Percentiles rank a stretch among this genome's conserved stretches.
Conservation (phyloP, 345 rosid genomes). For the Rhizophora apiculata region DNA sequence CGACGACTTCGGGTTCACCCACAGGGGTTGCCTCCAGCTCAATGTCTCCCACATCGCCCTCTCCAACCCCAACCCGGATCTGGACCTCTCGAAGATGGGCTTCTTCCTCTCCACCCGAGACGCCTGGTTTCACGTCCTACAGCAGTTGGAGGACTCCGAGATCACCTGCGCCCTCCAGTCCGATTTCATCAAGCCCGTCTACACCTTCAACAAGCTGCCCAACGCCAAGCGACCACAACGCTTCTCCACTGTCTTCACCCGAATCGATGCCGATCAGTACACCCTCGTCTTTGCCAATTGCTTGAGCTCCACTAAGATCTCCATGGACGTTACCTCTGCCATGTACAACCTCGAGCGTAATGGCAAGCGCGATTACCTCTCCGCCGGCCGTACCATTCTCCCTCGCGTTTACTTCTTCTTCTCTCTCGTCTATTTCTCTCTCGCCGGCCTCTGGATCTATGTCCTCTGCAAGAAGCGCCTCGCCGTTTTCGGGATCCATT, state of each 20-base stretch:
- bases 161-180: slow-evolving; percentile 77
- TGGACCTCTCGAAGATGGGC: slow-evolving; percentile 66
- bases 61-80: slow-evolving; percentile 49
- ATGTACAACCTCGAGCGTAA: slow-evolving; percentile 85
- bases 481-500: slow-evolving; percentile 73
- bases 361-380: slow-evolving; percentile 68
- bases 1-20: slow-evolving; percentile 90
- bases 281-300: slow-evolving; percentile 86
- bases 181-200: slow-evolving; percentile 53
- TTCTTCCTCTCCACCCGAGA: slow-evolving; percentile 94
- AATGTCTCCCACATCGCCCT: slow-evolving; percentile 51
- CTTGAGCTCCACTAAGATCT: slow-evolving; percentile 52
- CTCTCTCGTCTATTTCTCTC: slow-evolving; percentile 53
- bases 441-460: slow-evolving; percentile 71
- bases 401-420: slow-evolving; percentile 80
- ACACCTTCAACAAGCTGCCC: slow-evolving; percentile 56
- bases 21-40: slow-evolving; percentile 79
- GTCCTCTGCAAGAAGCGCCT: slow-evolving; percentile 69
- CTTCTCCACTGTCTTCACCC: slow-evolving; percentile 20
- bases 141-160: slow-evolving; percentile 69
- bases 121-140: slow-evolving; percentile 71
- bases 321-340: slow-evolving; percentile 74
- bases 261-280: slow-evolving; percentile 70
- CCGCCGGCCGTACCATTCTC: slow-evolving; percentile 75
- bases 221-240: slow-evolving; percentile 10